Evolutionary conservation across 2,329 filamentous ascomycete species (phyloP), one percentile per base, ranked within the genome.

Genomic region (Exophiala viscosa): DNA sequence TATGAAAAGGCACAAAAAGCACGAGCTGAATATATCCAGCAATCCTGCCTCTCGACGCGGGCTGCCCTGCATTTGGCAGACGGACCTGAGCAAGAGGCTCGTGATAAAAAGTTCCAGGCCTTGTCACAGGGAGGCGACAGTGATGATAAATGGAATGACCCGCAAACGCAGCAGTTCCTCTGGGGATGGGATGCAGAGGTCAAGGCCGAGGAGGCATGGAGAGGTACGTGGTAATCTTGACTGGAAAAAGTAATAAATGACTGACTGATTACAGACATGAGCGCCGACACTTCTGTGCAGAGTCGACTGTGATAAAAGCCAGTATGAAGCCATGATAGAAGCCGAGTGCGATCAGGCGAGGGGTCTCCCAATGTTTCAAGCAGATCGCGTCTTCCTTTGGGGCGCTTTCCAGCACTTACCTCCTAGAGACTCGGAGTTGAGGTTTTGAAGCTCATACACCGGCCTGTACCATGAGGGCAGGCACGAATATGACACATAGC

Each of bases 131-230:
- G 58, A 14, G 77, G 75, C 64, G 74, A 74, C 1, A 74, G 72
- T 17, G 69, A 70, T 6, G 84, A 87, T 69, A 86, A 86, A 70
- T 87, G 84, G 84, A 82, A 82, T 4, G 85, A 84, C 67, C 81
- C 83, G 8, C 83, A 86, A 62, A 81, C 86, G 43, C 84, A 87
- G 69, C 75, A 78, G 66, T 79, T 80, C 75, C 80, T 86, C 57
- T 86, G 86, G 68, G 76, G 78, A 13, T 76, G 83, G 63, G 83
- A 86, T 68, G 83, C 82, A 62, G 74, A 80, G 43, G 68, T 73
- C 60, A 76, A 81, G 52, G 76, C 81, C 0, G 66, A 69, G 44
- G 77, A 81, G 42, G 70, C 70, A 50, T 84, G 55, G 50, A 54
- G 15, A 54, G 50, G 55, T 54, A 40, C 49, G 55, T 44, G 17